These are phyloP conservation scores for Aureobasidium sp. DNA, from an alignment of 2,329 filamentous ascomycete species.

Conservation along the genomic window DNA sequence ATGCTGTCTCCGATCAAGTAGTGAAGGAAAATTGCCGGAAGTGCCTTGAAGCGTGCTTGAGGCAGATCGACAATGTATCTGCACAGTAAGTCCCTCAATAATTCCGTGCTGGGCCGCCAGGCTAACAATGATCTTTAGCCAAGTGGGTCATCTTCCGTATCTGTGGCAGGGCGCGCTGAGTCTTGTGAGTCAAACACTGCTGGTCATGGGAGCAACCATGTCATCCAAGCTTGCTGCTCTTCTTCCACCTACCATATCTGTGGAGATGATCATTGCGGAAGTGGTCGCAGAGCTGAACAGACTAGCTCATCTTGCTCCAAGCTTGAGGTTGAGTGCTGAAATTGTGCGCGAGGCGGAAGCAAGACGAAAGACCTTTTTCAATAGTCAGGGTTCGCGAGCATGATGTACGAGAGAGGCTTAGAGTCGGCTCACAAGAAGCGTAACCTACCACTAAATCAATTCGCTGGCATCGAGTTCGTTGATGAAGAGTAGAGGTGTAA, in stretches of 20 bases:
- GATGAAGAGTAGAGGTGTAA: too few species aligned
- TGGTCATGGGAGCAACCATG: slow-evolving; percentile 81
- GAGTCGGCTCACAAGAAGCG: too few species aligned
- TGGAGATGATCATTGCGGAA: slow-evolving; percentile 71
- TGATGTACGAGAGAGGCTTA: neutral
- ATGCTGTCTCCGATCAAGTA: slow-evolving; percentile 60
- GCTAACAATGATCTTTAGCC: slow-evolving; percentile 41
- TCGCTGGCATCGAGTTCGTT: too few species aligned
- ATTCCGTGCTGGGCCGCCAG: too few species aligned
- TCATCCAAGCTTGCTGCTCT: slow-evolving; percentile 64
- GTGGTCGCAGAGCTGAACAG: slow-evolving; percentile 70
- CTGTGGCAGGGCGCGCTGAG: slow-evolving; percentile 79
- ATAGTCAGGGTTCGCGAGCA: neutral
- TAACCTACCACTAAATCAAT: too few species aligned
- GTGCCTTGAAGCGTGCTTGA: slow-evolving; percentile 71
- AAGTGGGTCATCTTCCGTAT: slow-evolving; percentile 77
- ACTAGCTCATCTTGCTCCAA: slow-evolving; percentile 69
- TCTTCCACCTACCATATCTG: slow-evolving; percentile 48
- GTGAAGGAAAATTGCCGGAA: slow-evolving; percentile 74
- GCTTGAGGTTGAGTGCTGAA: slow-evolving; percentile 67
- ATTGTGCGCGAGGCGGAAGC: slow-evolving; percentile 72
- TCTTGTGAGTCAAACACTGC: slow-evolving; percentile 72
- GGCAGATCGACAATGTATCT: slow-evolving; percentile 70
- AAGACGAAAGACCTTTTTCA: slow-evolving; percentile 32
- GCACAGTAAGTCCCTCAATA: slow-evolving; percentile 59